Conservation (phyloP, 352 stramenopile genomes). For the Phytophthora uliginosa region DNA sequence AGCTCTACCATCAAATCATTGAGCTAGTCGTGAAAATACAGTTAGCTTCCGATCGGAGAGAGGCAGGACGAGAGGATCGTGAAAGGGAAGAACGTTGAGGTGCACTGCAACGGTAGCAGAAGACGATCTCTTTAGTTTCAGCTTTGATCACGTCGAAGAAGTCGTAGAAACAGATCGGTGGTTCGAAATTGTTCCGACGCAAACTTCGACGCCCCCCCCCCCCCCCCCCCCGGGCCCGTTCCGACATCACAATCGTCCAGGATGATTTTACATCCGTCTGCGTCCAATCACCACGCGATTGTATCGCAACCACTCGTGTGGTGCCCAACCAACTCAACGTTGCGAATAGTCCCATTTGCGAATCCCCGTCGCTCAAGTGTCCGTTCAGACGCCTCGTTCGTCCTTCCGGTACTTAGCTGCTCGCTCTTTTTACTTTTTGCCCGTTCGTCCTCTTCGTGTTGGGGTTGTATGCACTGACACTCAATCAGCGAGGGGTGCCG, state of each 20-base stretch:
- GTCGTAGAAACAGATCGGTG: too few relatives aligned
- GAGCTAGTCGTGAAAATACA: too few relatives aligned
- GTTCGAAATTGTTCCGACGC: too few relatives aligned
- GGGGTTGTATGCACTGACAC: slow-evolving; percentile 42
- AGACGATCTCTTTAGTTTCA: too few relatives aligned
- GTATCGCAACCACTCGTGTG: slow-evolving; percentile 5
- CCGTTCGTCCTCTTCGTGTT: slow-evolving; percentile 17
- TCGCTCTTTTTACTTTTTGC: not conserved
- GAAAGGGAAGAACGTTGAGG: too few relatives aligned
- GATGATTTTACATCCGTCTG: slow-evolving; percentile 6
- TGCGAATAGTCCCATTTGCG: slow-evolving; percentile 14
- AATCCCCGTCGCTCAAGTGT: not conserved
- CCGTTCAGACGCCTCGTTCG: not conserved
- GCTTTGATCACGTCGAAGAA: too few relatives aligned
- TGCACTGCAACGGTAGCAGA: too few relatives aligned
- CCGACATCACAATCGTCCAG: not conserved
- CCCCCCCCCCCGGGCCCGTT: too few relatives aligned
- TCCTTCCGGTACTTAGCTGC: slow-evolving; percentile 26
- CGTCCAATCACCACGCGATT: slow-evolving; percentile 27
- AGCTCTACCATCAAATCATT: too few relatives aligned
- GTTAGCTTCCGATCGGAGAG: too few relatives aligned
- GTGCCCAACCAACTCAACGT: not conserved
- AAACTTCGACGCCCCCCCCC: too few relatives aligned
- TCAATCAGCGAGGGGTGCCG: slow-evolving; percentile 73
- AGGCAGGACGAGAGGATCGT: too few relatives aligned